phyloP scores from a whole-genome alignment of 2,329 filamentous ascomycete species.

The Penicillium sp. region DNA sequence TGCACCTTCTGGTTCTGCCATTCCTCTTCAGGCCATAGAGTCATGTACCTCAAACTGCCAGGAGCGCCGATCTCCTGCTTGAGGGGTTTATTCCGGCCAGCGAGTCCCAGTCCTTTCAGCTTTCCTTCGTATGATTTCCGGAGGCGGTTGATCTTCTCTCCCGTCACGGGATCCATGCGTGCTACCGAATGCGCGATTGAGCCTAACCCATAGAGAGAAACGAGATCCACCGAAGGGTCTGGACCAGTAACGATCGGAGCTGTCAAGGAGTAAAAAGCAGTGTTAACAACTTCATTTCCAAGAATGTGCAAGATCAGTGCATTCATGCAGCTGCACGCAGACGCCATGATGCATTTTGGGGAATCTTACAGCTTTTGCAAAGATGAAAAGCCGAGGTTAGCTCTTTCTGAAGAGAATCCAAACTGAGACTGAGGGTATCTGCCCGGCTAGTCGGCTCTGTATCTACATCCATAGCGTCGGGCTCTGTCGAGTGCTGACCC shows the following conservation, averaged over 20 bases:
- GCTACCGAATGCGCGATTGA: slow-evolving; percentile 58
- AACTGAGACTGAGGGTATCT: slow-evolving; percentile 30
- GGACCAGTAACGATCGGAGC: slow-evolving; percentile 53
- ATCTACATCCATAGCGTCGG: slow-evolving; percentile 43
- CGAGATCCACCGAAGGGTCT: slow-evolving; percentile 57
- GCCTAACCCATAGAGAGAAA: slow-evolving; percentile 58
- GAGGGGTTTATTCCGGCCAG: slow-evolving; percentile 49
- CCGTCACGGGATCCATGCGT: slow-evolving; percentile 59
- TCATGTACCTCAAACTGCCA: slow-evolving; percentile 42
- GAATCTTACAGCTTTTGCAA: slow-evolving; percentile 51
- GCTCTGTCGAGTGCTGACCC: slow-evolving; percentile 18
- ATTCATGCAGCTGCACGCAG: slow-evolving; percentile 30
- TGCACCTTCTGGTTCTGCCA: slow-evolving; percentile 51
- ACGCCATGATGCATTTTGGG: slow-evolving; percentile 42
- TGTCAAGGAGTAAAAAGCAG: slow-evolving; percentile 35
- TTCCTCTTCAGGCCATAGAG: slow-evolving; percentile 51
- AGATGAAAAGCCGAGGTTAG: slow-evolving; percentile 49
- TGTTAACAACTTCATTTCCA: slow-evolving; percentile 45
- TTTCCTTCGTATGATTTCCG: slow-evolving; percentile 55
- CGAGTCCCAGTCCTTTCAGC: slow-evolving; percentile 46
- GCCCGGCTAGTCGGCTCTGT: slow-evolving; percentile 22
- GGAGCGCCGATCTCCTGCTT: slow-evolving; percentile 43
- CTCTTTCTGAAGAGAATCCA: slow-evolving; percentile 47
- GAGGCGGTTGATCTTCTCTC: slow-evolving; percentile 64
- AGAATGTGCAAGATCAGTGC: slow-evolving; percentile 25